Evolutionary conservation across 176 grass and related monocot species (phyloP), one percentile per base, ranked within the genome.

Genomic region (Zizania latifolia): DNA sequence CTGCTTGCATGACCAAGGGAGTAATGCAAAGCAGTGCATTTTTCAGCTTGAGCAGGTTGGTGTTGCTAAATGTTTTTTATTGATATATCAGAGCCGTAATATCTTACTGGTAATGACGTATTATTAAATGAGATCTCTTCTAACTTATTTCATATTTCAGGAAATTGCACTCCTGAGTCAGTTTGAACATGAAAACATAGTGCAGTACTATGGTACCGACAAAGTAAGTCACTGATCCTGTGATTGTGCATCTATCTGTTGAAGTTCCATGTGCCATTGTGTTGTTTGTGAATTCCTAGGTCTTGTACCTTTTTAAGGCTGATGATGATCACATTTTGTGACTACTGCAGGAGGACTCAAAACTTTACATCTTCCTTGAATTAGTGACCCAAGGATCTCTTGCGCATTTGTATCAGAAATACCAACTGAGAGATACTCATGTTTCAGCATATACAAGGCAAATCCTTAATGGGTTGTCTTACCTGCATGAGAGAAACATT

Each of bases 341-440:
- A 62, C 43, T 48, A 61, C 81, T 89, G 51, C 86, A 98, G 94
- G 94, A 92, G 70, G 88, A 89, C 27, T 85, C 86, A 2, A 98
- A 94, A 82, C 80, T 98, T 41, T 92, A 86, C 73, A 87, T 98
- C 78, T 94, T 98, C 70, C 81, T 98, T 69, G 91, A 98, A 85
- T 68, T 98, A 81, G 86, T 98, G 70, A 92, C 94, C 36, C 94
- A 98, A 88, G 94, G 94, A 61, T 98, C 94, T 67, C 89, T 98
- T 78, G 94, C 84, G 75, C 86, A 74, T 27, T 74, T 98, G 45
- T 98, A 98, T 62, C 84, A 84, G 50, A 98, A 88, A 73, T 98
- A 98, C 51, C 61, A 34, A 38, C 63, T 98, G 34, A 83, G 50
- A 38, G 78, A 94, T 72, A 86, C 91, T 61, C 94, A 98, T 80